A percentile compares a stretch with the other conserved stretches of the same genome.
Conservation (phyloP, 441 rosid species). For the Adansonia madagascariensis region DNA sequence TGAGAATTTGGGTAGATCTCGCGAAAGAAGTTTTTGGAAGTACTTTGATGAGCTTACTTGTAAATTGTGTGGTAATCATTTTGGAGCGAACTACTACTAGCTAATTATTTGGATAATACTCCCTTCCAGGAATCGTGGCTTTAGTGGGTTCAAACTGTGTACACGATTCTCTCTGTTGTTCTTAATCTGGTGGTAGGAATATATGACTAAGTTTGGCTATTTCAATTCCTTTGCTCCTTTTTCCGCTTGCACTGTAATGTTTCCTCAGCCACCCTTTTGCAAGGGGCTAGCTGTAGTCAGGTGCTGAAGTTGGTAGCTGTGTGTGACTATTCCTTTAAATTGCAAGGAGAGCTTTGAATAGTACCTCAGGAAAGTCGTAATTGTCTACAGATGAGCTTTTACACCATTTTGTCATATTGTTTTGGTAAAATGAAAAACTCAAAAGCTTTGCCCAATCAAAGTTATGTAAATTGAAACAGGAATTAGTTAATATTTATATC, state of each 20-base stretch:
- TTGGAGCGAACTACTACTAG: background rate
- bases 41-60: background rate
- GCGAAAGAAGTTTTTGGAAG: background rate
- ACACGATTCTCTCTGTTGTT: background rate
- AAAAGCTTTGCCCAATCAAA: background rate
- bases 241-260: background rate
- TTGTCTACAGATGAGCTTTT: background rate
- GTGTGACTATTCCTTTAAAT: background rate
- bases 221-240: background rate
- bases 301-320: background rate
- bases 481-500: background rate
- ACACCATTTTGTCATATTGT: background rate
- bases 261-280: background rate
- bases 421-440: background rate
- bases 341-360: background rate
- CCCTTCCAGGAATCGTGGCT: background rate
- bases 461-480: background rate
- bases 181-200: background rate
- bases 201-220: background rate
- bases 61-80: background rate
- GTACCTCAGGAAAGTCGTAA: background rate
- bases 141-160: background rate
- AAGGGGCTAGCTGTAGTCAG: background rate
- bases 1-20: constrained; percentile 31
- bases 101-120: background rate